Evolutionary conservation across 106 monocot species (phyloP), one percentile per base, ranked within the genome.

Genomic region (Phalaenopsis equestris): DNA sequence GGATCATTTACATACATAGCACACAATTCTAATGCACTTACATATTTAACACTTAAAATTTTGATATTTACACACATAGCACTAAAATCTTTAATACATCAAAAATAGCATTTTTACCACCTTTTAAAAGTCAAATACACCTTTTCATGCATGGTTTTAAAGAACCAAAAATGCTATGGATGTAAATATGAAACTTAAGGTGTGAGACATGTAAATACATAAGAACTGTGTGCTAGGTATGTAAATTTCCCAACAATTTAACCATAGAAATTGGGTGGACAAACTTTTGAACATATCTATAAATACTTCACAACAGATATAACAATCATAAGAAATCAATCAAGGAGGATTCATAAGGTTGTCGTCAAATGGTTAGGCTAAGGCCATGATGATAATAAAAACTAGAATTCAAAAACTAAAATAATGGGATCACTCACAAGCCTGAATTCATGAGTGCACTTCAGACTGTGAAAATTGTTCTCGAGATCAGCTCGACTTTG

Each of bases 381-480:
- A 41, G 72, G 14, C 10, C 72, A 72, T 72, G 72, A 72, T 72
- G 72, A 72, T 72, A 41, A 65, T 0, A 70, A 70, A 38, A 38
- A 21, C 8, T 3, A 39, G 4, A 36, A 41, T 39, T 38, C n/a
- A 70, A 8, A 38, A 39, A 70, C 10, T 14, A 70, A 70, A 4
- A 21, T 12, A 74, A 23, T 42, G 56, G 18, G 70, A 77, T 38
- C 38, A 84, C 89, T 95, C 83, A 95, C 95, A 87, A 84, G 86
- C 19, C 89, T 83, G 79, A 95, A 80, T 41, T 80, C 85, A 56
- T 92, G 90, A 15, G 90, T 89, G 67, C 85, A 78, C 24, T 92
- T 93, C 72, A 87, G 82, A 72, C 89, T 86, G 18, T 86, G 83
- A 74, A 85, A 87, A 38, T 79, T 80, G 72, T 83, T 90, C 36